Base-by-base conservation (phyloP, 2,329 filamentous ascomycete species). In the Colletotrichum navitas region DNA sequence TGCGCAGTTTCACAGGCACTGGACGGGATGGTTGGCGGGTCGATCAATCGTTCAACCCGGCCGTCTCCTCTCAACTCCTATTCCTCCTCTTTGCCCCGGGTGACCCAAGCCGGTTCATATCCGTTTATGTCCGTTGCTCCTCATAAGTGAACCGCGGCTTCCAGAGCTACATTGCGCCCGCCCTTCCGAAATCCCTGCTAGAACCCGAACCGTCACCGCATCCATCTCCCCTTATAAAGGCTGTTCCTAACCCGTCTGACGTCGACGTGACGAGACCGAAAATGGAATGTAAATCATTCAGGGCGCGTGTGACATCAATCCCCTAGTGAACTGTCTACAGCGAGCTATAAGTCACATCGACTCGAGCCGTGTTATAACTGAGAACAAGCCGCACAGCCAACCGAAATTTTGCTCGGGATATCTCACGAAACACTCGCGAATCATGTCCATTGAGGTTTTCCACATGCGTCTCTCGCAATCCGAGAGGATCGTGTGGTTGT, bases 401-500 rank as follows among this genome's bases (percentile, higher is more conserved):
- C 21, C 32, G 0, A 14, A 14, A 29, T 2, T 8, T 32, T 16
- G 29, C 18, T 29, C 18, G 6, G 34, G 5, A n/a, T 12, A 36
- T 39, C 26, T n/a, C 43, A 36, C 45, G 10, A 7, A 36, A 47
- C 21, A 41, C 3, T 24, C 24, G 41, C 0, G 24, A 39, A 63
- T n/a, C 43, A 75, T 75, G 74, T 68, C 74, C 51, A 45, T 75
- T 39, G 64, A 73, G 63, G 62, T 75, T 43, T 74, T 71, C 45
- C 74, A 75, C 29, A 34, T 75, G 60, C 70, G 66, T 18, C 66
- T 75, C 2, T 75, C 74, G 16, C 73, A 74, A 36, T 75, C 74
- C 29, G 74, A 75, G 63, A 72, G 74, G 29, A 64, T 75, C 11
- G 70, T 74, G 14, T 75, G 74, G 74, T 49, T 75, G 24, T 59